Conservation (phyloP, 306 rosid species). For the Senna tora region DNA sequence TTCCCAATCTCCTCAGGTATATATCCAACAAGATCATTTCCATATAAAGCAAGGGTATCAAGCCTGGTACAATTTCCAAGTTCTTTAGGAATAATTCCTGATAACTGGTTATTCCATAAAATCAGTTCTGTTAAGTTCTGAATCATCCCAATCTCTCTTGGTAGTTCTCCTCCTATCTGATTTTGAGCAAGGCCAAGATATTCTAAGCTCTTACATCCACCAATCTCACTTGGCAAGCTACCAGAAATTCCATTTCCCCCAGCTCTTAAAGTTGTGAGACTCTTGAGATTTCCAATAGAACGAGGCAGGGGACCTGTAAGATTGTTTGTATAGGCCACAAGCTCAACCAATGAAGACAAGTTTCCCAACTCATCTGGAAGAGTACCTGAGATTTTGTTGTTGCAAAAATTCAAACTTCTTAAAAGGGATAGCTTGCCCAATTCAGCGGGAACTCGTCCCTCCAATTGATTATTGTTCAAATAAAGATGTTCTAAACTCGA, state of each 20-base stretch:
- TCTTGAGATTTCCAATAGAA: constrained; percentile 80
- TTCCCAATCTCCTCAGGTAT: constrained; percentile 81
- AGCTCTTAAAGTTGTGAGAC: constrained; percentile 66
- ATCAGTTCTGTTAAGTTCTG: constrained; percentile 57
- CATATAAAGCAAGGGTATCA: constrained; percentile 73
- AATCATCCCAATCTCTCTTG: constrained; percentile 85
- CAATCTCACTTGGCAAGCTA: constrained; percentile 72
- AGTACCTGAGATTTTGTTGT: constrained; percentile 69
- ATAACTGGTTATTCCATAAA: constrained; percentile 70
- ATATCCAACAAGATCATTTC: constrained; percentile 67
- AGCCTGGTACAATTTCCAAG: constrained; percentile 78
- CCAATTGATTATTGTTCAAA: constrained; percentile 73
- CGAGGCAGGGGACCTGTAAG: constrained; percentile 76
- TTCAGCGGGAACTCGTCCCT: constrained; percentile 69
- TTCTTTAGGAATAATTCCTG: constrained; percentile 85
- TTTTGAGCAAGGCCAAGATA: constrained; percentile 94
- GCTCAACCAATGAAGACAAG: constrained; percentile 66
- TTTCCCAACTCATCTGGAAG: constrained; percentile 79
- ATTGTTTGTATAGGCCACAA: constrained; percentile 78
- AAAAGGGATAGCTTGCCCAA: constrained; percentile 64
- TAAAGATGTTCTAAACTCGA: constrained; percentile 53
- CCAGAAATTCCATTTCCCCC: constrained; percentile 90
- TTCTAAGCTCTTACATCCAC: constrained; percentile 66
- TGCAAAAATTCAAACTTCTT: constrained; percentile 72
- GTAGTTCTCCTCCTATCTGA: constrained; percentile 70